Conservation (phyloP, 805 yeast genomes). For the Wickerhamomyces xylosicus region DNA sequence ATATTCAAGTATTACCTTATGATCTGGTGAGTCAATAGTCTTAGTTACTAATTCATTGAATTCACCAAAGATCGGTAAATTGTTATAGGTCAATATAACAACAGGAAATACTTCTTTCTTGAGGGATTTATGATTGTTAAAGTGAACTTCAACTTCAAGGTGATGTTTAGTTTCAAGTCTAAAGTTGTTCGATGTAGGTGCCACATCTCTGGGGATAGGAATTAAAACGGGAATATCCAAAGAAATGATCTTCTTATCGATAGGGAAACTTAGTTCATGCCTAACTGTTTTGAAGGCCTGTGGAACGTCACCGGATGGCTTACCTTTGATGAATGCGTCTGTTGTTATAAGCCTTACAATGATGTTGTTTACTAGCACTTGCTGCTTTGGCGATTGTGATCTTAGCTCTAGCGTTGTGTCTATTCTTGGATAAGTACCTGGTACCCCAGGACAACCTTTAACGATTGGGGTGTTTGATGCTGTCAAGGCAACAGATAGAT, state of each 20-base stretch:
- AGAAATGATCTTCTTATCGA: conserved; percentile 35
- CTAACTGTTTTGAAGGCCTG: conserved; percentile 21
- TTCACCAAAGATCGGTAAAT: conserved; percentile 44
- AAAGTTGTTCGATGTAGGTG: conserved; percentile 40
- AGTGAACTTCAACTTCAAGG: conserved; percentile 25
- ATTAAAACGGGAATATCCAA: conserved; percentile 51
- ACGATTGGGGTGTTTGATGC: conserved; percentile 45
- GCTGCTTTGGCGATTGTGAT: conserved; percentile 32
- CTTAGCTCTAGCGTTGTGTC: conserved; percentile 48
- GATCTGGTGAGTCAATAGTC: conserved; percentile 34
- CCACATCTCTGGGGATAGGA: conserved; percentile 42
- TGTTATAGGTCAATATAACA: conserved; percentile 44
- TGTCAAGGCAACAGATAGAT: conserved; percentile 25
- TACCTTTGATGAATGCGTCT: conserved; percentile 35
- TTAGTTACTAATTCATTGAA: conserved; percentile 42
- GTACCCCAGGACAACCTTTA: conserved; percentile 61
- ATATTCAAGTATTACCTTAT: conserved; percentile 34
- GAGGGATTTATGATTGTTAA: conserved; percentile 7
- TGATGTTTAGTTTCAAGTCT: conserved; percentile 30
- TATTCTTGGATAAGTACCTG: conserved; percentile 48
- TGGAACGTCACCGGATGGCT: conserved; percentile 22
- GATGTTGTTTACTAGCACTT: conserved; percentile 37
- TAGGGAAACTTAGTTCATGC: conserved; percentile 25
- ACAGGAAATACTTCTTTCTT: conserved; percentile 32
- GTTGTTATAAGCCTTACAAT: conserved; percentile 37